phyloP scores from a whole-genome alignment of 371 early-diverging fungal genomes.

The Cokeromyces recurvatus region DNA sequence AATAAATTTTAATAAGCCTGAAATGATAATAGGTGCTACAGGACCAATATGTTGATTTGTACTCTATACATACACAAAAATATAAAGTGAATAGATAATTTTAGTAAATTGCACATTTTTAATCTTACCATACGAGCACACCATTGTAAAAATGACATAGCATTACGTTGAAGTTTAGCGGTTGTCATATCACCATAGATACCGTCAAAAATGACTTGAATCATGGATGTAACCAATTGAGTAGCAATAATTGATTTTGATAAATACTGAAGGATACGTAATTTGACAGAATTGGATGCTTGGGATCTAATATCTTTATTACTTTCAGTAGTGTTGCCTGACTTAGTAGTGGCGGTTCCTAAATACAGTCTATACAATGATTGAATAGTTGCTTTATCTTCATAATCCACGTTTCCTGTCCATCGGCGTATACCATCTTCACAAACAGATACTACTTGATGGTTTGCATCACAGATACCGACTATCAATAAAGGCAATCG shows the following conservation, averaged over 20 bases:
- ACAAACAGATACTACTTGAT: conserved; percentile 61
- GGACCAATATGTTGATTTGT: conserved; percentile 51
- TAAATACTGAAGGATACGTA: conserved; percentile 59
- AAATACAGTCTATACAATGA: conserved; percentile 65
- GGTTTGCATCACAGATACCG: conserved; percentile 63
- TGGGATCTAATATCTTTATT: conserved; percentile 25
- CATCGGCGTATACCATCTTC: conserved; percentile 70
- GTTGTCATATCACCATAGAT: conserved; percentile 66
- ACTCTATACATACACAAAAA: conserved; percentile 13
- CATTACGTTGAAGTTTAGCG: conserved; percentile 62
- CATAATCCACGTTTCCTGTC: conserved; percentile 59
- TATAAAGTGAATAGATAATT: background rate
- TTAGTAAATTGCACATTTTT: background rate
- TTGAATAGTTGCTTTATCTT: conserved; percentile 45
- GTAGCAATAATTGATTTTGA: conserved; percentile 61
- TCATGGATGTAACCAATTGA: conserved; percentile 58
- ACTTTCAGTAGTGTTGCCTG: too few relatives aligned
- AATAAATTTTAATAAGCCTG: conserved; percentile 70
- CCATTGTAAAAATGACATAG: conserved; percentile 87
- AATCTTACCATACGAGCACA: conserved; percentile 66
- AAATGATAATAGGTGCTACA: conserved; percentile 66
- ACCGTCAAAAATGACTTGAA: conserved; percentile 77
- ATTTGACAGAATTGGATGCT: conserved; percentile 56
- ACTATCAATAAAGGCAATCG: conserved; percentile 59
- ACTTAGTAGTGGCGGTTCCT: conserved; percentile 34